Conservation (phyloP, 2,329 filamentous ascomycete species). For the Falciphora oryzae region DNA sequence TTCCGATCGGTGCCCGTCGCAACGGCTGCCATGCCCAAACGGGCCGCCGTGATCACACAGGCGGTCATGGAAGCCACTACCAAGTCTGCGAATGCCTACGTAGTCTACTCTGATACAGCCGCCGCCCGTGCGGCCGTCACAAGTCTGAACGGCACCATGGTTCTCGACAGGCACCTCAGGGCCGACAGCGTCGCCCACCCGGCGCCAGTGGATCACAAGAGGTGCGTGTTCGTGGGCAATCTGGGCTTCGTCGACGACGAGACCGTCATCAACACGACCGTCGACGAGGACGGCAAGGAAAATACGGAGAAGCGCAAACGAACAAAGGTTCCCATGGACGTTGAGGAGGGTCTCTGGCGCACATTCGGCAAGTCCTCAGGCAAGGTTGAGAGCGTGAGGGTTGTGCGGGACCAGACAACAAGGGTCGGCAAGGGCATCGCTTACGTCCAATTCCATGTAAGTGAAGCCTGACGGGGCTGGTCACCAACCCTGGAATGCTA, state of each 20-base stretch:
- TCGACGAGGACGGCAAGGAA: constrained; percentile 60
- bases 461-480: constrained; percentile 19
- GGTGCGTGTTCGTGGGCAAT: constrained; percentile 95
- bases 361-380: constrained; percentile 68
- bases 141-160: constrained; percentile 74
- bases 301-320: constrained; percentile 58
- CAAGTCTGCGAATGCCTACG: constrained; percentile 90
- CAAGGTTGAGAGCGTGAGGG: constrained; percentile 86
- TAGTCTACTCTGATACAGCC: constrained; percentile 70
- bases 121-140: constrained; percentile 72
- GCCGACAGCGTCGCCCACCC: constrained; percentile 91
- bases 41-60: constrained; percentile 89
- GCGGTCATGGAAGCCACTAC: constrained; percentile 88
- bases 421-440: constrained; percentile 95
- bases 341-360: constrained; percentile 89
- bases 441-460: constrained; percentile 87
- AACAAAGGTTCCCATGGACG: constrained; percentile 70
- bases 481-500: neutral
- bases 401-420: constrained; percentile 83
- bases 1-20: constrained; percentile 92
- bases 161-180: constrained; percentile 82
- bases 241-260: constrained; percentile 95
- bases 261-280: constrained; percentile 58
- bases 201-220: constrained; percentile 71
- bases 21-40: constrained; percentile 72